These are phyloP conservation scores for Ettlia oleoabundans DNA, from an alignment of 139 green algal species.

Conservation along the genomic window DNA sequence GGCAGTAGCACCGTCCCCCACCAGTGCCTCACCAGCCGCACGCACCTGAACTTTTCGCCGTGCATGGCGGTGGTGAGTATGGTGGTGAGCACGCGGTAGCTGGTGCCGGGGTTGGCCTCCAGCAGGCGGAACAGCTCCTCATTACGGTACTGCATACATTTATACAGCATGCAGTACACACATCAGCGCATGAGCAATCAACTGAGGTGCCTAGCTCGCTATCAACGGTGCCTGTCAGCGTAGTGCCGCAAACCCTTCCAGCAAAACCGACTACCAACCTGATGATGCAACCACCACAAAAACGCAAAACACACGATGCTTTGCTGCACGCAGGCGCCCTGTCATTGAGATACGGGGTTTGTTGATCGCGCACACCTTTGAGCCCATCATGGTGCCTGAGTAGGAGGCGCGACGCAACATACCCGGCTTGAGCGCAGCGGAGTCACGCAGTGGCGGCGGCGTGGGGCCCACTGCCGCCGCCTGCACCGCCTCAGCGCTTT, in stretches of 20 bases:
- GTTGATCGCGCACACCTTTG: slow-evolving; percentile 52
- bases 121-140: slow-evolving; percentile 47
- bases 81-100: slow-evolving; percentile 40
- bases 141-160: slow-evolving; percentile 53
- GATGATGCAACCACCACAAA: too few species aligned
- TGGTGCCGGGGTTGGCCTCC: slow-evolving; percentile 23
- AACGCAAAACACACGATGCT: too few species aligned
- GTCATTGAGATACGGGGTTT: too few species aligned
- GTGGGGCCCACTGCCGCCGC: slow-evolving; percentile 7
- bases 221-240: too few species aligned
- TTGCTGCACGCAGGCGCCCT: too few species aligned
- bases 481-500: slow-evolving; percentile 20
- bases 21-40: slow-evolving; percentile 15
- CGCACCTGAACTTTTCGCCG: slow-evolving; percentile 56
- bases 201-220: too few species aligned
- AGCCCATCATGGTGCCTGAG: slow-evolving; percentile 51
- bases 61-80: slow-evolving; percentile 57
- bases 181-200: too few species aligned
- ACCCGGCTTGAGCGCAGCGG: slow-evolving; percentile 17
- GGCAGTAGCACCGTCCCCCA: neutral
- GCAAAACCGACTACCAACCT: too few species aligned
- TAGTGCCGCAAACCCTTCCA: too few species aligned
- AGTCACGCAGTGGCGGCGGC: neutral
- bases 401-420: slow-evolving; percentile 42
- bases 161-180: too few species aligned